phyloP scores from a whole-genome alignment of 2,329 filamentous ascomycete genomes.

The Phoma sp. region DNA sequence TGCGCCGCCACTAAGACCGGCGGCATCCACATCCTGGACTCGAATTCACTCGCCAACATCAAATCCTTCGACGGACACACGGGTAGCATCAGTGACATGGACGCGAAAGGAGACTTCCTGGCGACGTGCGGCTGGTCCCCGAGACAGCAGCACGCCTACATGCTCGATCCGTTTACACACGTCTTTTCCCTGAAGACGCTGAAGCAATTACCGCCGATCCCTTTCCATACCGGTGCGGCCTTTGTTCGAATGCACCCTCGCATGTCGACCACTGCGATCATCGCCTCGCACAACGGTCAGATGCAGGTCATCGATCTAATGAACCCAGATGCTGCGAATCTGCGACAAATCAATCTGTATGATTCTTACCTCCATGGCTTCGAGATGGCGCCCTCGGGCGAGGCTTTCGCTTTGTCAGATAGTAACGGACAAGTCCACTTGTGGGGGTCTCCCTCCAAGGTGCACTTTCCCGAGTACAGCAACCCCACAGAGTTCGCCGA shows the following conservation, averaged over 20 bases:
- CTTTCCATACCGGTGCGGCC: constrained; percentile 88
- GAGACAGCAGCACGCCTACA: constrained; percentile 77
- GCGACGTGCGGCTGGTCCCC: constrained; percentile 94
- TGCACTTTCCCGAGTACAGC: constrained; percentile 84
- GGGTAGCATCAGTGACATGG: constrained; percentile 92
- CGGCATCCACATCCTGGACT: constrained; percentile 84
- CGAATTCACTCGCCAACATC: constrained; percentile 75
- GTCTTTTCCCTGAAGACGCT: constrained; percentile 95
- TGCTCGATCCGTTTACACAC: constrained; percentile 91
- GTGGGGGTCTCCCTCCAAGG: constrained; percentile 85
- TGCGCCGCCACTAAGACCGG: constrained; percentile 88
- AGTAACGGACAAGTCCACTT: constrained; percentile 79
- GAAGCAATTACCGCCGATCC: constrained; percentile 84
- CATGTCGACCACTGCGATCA: constrained; percentile 92
- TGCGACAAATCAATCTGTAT: constrained; percentile 80
- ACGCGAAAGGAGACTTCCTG: constrained; percentile 92
- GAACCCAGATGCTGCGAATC: constrained; percentile 86
- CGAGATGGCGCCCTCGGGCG: constrained; percentile 86
- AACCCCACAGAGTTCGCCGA: constrained; percentile 79
- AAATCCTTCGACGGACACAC: constrained; percentile 92
- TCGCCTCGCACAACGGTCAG: constrained; percentile 89
- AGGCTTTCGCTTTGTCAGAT: constrained; percentile 82
- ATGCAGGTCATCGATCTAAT: constrained; percentile 96
- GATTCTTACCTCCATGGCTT: constrained; percentile 75
- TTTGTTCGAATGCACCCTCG: constrained; percentile 96